A percentile compares a stretch with the other conserved stretches of the same genome.
Evolutionary conservation across 176 grass and related monocot genomes (phyloP).

Genomic region (Elaeis guineensis): DNA sequence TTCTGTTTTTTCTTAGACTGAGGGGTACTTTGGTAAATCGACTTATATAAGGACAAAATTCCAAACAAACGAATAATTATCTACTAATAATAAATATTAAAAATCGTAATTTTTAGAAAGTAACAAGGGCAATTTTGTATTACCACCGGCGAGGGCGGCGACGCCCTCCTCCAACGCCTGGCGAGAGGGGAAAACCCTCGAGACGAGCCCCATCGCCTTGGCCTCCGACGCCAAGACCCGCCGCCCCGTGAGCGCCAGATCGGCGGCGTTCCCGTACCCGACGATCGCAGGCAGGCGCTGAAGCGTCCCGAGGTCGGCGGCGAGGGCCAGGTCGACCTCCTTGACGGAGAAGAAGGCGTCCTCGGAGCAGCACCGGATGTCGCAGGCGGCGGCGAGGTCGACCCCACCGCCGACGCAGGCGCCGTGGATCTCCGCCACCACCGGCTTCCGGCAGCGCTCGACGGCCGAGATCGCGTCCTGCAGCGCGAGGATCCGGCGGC

Average conservation of each 20-base stretch:
- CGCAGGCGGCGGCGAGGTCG: conserved; percentile 53
- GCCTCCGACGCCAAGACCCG: conserved; percentile 62
- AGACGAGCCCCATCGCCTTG: conserved; percentile 67
- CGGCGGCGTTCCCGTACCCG: conserved; percentile 51
- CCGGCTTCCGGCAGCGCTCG: conserved; percentile 66
- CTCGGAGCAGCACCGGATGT: conserved; percentile 60
- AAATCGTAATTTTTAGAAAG: no score
- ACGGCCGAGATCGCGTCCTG: conserved; percentile 51
- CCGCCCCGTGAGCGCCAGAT: conserved; percentile 60
- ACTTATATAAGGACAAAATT: no score
- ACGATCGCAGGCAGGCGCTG: conserved; percentile 58
- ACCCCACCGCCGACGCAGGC: conserved; percentile 68
- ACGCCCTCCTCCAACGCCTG: conserved; percentile 46
- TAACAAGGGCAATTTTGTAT: background rate
- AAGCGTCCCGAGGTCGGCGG: conserved; percentile 69
- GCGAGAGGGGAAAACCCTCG: conserved; percentile 54
- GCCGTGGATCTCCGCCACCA: conserved; percentile 66
- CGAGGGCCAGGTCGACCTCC: conserved; percentile 87
- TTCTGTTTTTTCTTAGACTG: no score
- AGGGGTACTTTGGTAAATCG: no score
- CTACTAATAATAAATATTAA: no score
- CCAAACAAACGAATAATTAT: no score
- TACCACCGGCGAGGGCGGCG: conserved; percentile 47
- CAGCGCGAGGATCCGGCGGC: conserved; percentile 43
- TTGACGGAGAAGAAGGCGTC: conserved; percentile 67